Conservation (phyloP, 768 basidiomycete species). For the Tulasnella sp. region DNA sequence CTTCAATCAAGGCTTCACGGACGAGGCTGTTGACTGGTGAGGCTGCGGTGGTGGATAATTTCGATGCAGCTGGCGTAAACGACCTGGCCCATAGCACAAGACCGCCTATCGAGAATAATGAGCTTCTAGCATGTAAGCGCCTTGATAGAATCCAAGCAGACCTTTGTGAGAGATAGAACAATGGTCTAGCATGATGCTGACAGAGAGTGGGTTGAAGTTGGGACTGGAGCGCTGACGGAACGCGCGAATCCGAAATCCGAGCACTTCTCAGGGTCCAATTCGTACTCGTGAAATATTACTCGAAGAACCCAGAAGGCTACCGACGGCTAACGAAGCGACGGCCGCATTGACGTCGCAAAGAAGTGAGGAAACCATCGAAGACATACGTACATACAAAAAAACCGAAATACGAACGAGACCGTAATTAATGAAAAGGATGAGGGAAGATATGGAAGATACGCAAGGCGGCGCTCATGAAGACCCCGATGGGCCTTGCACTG, state of each 20-base stretch:
- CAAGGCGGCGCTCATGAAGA: neutral
- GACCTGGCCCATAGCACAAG: slow-evolving; percentile 91
- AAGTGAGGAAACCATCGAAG: neutral
- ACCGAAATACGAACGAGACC: neutral
- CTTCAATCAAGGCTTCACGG: slow-evolving; percentile 86
- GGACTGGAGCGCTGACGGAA: neutral
- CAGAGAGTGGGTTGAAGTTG: neutral
- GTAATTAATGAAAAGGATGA: neutral
- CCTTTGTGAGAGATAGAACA: slow-evolving; percentile 95
- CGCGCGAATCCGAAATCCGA: neutral
- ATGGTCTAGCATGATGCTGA: slow-evolving; percentile 72
- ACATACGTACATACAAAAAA: neutral
- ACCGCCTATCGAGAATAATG: slow-evolving; percentile 50
- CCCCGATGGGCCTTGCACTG: neutral
- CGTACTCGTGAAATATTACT: neutral
- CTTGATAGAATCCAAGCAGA: slow-evolving; percentile 26
- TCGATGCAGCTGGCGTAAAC: slow-evolving; percentile 78
- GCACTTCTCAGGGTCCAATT: neutral
- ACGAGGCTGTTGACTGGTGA: slow-evolving; percentile 86
- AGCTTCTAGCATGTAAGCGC: slow-evolving; percentile 1
- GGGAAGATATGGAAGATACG: neutral
- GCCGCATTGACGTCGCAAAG: neutral
- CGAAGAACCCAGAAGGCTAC: neutral
- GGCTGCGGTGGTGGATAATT: slow-evolving; percentile 57
- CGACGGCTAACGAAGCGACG: neutral